These are phyloP conservation scores for Talaromyces rugulosus DNA, from an alignment of 2,329 filamentous ascomycete genomes.

Conservation along the genomic window DNA sequence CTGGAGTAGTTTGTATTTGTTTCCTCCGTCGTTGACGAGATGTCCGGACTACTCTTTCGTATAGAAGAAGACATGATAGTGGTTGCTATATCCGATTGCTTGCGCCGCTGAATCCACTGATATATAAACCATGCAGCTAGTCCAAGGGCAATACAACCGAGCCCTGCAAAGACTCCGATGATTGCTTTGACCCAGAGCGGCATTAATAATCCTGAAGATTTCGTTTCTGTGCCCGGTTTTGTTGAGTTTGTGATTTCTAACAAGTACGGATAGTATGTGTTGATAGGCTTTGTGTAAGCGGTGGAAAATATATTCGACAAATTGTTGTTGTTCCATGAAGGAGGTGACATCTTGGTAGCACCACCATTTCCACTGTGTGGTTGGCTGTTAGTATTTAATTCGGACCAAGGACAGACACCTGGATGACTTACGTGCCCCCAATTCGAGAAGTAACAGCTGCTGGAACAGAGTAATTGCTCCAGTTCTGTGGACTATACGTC, in stretches of 20 bases:
- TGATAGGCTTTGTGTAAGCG: constrained; percentile 53
- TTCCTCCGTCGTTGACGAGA: neutral
- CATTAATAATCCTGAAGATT: neutral
- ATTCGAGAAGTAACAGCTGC: constrained; percentile 26
- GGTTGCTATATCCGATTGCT: neutral
- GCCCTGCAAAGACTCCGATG: neutral
- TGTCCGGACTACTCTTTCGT: neutral
- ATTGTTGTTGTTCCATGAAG: constrained; percentile 44
- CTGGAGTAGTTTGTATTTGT: neutral
- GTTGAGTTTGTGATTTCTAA: neutral
- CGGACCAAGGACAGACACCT: neutral
- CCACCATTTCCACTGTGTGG: constrained; percentile 26
- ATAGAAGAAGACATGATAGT: neutral
- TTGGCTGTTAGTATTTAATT: neutral
- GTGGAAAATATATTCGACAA: constrained; percentile 54
- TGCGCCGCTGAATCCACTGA: neutral
- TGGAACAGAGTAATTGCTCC: constrained; percentile 29
- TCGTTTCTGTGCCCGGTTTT: neutral
- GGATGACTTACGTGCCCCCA: constrained; percentile 29
- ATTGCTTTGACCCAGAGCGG: neutral
- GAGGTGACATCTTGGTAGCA: constrained; percentile 23
- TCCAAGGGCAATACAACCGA: neutral
- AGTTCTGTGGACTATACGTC: constrained; percentile 26
- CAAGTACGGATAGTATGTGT: constrained; percentile 58
- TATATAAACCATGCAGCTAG: neutral